These are phyloP conservation scores for Magnolia sinica DNA, from an alignment of 164 flowering plant species.

Conservation along the genomic window DNA sequence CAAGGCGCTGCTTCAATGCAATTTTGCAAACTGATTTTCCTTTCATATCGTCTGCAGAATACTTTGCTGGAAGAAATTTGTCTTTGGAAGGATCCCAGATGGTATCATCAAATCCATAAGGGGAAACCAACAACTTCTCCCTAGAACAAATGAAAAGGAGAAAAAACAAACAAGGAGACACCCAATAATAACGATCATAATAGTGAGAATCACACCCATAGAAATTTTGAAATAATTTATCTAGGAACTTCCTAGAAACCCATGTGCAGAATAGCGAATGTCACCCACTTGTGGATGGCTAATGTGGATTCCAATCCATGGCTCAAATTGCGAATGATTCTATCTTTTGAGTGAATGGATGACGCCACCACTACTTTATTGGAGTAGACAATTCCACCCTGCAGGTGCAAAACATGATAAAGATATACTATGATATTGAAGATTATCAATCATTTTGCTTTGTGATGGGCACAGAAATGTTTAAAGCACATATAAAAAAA, in stretches of 20 bases:
- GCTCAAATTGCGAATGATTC: constrained; percentile 35
- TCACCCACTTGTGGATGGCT: constrained; percentile 48
- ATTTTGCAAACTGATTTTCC: constrained; percentile 69
- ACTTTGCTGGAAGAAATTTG: constrained; percentile 51
- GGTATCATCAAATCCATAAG: constrained; percentile 56
- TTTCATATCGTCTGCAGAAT: constrained; percentile 40
- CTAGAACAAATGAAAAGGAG: constrained; percentile 26
- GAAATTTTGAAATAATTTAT: background rate
- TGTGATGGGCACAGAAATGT: too few relatives aligned
- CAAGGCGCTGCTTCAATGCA: constrained; percentile 48
- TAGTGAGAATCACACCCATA: background rate
- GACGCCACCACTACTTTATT: constrained; percentile 65
- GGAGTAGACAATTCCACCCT: constrained; percentile 86
- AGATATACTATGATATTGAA: background rate
- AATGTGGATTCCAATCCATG: constrained; percentile 68
- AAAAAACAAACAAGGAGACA: background rate
- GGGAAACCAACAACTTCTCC: constrained; percentile 62
- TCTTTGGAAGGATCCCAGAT: constrained; percentile 80
- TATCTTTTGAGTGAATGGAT: constrained; percentile 46
- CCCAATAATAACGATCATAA: background rate
- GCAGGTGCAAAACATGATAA: constrained; percentile 17
- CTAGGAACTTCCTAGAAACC: background rate
- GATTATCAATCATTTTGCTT: background rate
- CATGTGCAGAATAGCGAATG: background rate
- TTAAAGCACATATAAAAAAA: too few relatives aligned